Evolutionary conservation across 176 grass and related monocot genomes (phyloP).

Genomic region (Puya raimondii): DNA sequence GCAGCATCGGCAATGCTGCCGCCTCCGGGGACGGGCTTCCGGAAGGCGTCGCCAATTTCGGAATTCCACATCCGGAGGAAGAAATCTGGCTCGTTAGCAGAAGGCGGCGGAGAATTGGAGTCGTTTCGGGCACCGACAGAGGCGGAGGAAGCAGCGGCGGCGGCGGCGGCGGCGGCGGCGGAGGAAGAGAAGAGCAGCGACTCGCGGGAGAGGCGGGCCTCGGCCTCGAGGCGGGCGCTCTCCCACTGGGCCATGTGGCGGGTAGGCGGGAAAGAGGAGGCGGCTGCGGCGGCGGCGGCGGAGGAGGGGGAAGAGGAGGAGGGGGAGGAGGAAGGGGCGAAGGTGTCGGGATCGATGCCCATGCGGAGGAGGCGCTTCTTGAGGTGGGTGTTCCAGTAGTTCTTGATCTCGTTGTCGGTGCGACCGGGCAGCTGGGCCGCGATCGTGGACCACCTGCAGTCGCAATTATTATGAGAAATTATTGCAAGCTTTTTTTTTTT

Average conservation of each 20-base stretch:
- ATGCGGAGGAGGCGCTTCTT: conserved; percentile 26
- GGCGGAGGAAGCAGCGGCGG: neutral
- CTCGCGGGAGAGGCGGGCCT: conserved; percentile 22
- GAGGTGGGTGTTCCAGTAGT: conserved; percentile 29
- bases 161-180: neutral
- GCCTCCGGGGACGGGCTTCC: neutral
- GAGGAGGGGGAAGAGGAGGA: neutral
- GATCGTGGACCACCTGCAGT: conserved; percentile 16
- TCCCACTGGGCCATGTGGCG: conserved; percentile 29
- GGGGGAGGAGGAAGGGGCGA: neutral
- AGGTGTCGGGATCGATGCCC: conserved; percentile 14
- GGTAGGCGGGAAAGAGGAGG: neutral
- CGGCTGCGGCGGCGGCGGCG: neutral
- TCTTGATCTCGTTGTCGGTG: conserved; percentile 31
- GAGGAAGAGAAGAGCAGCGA: conserved; percentile 1
- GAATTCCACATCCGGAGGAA: conserved; percentile 25
- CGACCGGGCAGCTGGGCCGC: conserved; percentile 16
- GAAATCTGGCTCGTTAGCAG: conserved; percentile 10
- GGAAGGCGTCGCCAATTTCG: conserved; percentile 19
- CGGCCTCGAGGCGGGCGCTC: conserved; percentile 25
- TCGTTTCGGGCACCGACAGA: too few species aligned
- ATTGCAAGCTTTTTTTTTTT: too few species aligned
- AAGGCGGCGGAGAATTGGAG: neutral
- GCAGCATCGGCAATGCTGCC: neutral
- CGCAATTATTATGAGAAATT: conserved; percentile 9